These are phyloP conservation scores for Rhinocladiella mackenziei DNA, from an alignment of 2,329 filamentous ascomycete species.

Conservation along the genomic window DNA sequence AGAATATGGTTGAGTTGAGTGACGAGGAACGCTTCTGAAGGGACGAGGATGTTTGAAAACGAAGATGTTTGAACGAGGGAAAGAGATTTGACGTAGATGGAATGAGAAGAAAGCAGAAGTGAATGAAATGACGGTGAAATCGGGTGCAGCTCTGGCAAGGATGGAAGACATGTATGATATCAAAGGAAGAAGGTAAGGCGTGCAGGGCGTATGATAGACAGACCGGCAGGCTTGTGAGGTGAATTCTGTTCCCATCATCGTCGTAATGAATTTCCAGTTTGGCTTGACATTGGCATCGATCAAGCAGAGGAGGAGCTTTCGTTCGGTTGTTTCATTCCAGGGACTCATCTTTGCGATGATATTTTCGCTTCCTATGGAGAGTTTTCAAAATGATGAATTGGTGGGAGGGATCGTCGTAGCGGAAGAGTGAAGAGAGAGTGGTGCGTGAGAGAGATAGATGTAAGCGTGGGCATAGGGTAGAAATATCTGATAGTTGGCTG, in stretches of 20 bases:
- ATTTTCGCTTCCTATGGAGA: no score
- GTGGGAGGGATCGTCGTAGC: not conserved
- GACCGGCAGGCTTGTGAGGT: conserved; percentile 28
- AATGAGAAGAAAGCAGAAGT: not conserved
- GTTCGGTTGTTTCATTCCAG: conserved; percentile 24
- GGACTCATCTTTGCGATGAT: not conserved
- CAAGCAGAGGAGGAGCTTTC: conserved; percentile 22
- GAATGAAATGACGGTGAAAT: not conserved
- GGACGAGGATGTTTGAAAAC: not conserved
- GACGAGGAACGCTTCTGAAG: no score
- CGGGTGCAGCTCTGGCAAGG: not conserved
- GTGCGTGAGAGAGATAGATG: no score
- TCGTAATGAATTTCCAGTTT: conserved; percentile 24
- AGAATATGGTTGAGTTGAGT: no score
- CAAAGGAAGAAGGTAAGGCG: conserved; percentile 1
- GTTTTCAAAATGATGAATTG: not conserved
- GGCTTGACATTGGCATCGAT: conserved; percentile 22
- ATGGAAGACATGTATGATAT: not conserved
- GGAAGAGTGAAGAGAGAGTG: not conserved
- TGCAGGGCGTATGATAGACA: conserved; percentile 3
- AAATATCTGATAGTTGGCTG: not conserved
- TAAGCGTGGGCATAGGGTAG: not conserved
- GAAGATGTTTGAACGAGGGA: not conserved
- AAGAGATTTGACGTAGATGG: not conserved
- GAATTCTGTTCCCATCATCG: conserved; percentile 22